Conservation (phyloP, 352 stramenopile genomes). For the Globisporangium barbulae region DNA sequence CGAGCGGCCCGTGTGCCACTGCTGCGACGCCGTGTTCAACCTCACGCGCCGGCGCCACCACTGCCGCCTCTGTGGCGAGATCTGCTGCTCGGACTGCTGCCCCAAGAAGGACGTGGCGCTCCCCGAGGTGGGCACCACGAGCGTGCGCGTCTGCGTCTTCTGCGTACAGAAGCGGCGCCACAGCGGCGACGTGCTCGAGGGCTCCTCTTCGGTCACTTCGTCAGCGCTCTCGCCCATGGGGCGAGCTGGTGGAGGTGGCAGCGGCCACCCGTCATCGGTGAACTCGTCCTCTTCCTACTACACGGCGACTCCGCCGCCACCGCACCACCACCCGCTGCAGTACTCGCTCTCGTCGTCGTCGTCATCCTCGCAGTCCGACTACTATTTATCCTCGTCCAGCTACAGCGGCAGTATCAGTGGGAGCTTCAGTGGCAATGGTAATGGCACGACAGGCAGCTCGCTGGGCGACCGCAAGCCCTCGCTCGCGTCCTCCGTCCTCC, state of each 20-base stretch:
- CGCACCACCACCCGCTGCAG: constrained; percentile 8
- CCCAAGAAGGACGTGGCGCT: constrained; percentile 81
- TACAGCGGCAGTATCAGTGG: constrained; percentile 14
- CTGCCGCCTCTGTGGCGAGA: constrained; percentile 71
- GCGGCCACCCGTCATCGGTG: not conserved
- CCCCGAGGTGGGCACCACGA: constrained; percentile 52
- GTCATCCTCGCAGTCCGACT: constrained; percentile 35
- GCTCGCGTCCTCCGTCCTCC: constrained; percentile 43
- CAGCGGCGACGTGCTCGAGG: constrained; percentile 29
- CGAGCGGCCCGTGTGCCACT: constrained; percentile 52
- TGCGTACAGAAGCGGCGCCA: constrained; percentile 58
- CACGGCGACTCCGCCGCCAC: constrained; percentile 15
- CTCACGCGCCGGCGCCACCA: constrained; percentile 74
- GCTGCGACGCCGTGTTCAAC: constrained; percentile 63
- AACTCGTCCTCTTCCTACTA: not conserved
- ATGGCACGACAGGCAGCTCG: constrained; percentile 12
- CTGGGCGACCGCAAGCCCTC: constrained; percentile 46
- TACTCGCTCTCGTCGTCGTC: constrained; percentile 19
- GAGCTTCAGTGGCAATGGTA: not conserved
- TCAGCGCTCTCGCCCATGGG: constrained; percentile 20
- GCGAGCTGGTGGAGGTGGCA: not conserved
- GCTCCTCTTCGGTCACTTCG: constrained; percentile 17
- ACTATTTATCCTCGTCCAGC: constrained; percentile 42
- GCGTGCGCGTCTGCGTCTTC: constrained; percentile 61
- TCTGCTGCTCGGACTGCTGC: constrained; percentile 74